Percentiles rank a stretch among this genome's conserved stretches.
phyloP scores from a whole-genome alignment of 2,329 filamentous ascomycete genomes.

The Pseudopyrenochaeta lycopersici region DNA sequence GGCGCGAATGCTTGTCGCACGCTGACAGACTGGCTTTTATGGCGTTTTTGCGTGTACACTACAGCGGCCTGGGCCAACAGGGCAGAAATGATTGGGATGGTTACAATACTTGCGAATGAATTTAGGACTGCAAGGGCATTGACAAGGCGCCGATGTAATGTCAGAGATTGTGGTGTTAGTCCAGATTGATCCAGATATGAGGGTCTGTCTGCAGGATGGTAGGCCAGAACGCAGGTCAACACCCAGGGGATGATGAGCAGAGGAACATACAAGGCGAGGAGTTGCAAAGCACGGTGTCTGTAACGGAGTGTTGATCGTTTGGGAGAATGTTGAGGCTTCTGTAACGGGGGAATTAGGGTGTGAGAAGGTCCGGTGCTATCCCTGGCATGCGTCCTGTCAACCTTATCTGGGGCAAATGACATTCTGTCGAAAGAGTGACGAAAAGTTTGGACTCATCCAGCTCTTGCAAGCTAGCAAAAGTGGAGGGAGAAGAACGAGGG shows the following conservation, averaged over 20 bases:
- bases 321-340: background rate
- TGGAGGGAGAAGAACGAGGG: too few relatives aligned
- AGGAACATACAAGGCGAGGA: background rate
- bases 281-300: constrained; percentile 6
- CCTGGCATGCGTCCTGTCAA: background rate
- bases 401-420: background rate
- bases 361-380: background rate
- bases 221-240: constrained; percentile 4
- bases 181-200: constrained; percentile 1
- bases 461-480: too few relatives aligned
- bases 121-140: background rate
- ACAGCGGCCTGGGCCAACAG: constrained; percentile 22
- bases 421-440: background rate
- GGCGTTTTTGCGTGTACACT: constrained; percentile 15
- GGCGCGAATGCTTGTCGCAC: constrained; percentile 16
- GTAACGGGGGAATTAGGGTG: background rate
- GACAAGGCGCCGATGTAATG: background rate
- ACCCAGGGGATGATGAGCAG: constrained; percentile 1
- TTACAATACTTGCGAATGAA: constrained; percentile 13
- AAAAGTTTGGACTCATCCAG: too few relatives aligned
- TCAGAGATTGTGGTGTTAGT: background rate
- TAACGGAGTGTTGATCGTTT: constrained; percentile 6
- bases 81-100: constrained; percentile 16
- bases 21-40: constrained; percentile 3
- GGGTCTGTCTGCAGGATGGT: background rate